phyloP scores from a whole-genome alignment of 257 asterid genomes.

The Solanum bulbocastanum region DNA sequence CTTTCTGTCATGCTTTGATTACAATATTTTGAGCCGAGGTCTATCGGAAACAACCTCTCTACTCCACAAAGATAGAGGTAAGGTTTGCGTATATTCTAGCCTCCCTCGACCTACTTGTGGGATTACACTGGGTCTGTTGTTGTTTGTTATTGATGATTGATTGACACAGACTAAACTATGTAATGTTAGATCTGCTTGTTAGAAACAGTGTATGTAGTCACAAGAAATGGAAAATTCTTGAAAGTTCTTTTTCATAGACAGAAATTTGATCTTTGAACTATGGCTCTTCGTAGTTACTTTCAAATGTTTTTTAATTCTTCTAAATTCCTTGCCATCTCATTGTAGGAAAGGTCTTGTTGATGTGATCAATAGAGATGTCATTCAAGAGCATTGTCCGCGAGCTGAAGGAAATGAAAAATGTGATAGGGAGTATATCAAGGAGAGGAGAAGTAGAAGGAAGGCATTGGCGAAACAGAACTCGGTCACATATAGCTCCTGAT shows the following conservation, averaged over 20 bases:
- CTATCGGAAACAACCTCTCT: not conserved
- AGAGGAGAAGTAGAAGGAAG: not conserved
- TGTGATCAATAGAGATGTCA: not conserved
- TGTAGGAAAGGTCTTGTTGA: not conserved
- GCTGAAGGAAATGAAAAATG: not conserved
- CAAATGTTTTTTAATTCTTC: not conserved
- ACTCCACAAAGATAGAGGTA: not conserved
- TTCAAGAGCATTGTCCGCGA: not conserved
- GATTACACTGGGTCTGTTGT: not conserved
- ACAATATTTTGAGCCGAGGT: not conserved
- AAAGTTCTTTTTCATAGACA: not conserved
- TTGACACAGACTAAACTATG: not conserved
- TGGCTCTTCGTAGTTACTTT: not conserved
- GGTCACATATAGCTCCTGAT: not conserved
- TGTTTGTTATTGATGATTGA: not conserved
- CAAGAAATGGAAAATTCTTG: not conserved
- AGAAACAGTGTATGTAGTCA: not conserved
- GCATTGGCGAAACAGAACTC: not conserved
- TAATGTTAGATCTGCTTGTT: not conserved
- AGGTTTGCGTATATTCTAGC: not conserved
- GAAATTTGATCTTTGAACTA: not conserved
- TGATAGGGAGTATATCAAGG: not conserved
- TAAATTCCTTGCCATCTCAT: not conserved
- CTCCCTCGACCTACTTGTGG: not conserved
- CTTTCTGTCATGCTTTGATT: not conserved